These are phyloP conservation scores for Zoysia pacifica DNA, from an alignment of 176 grass and related monocot species.

Conservation along the genomic window DNA sequence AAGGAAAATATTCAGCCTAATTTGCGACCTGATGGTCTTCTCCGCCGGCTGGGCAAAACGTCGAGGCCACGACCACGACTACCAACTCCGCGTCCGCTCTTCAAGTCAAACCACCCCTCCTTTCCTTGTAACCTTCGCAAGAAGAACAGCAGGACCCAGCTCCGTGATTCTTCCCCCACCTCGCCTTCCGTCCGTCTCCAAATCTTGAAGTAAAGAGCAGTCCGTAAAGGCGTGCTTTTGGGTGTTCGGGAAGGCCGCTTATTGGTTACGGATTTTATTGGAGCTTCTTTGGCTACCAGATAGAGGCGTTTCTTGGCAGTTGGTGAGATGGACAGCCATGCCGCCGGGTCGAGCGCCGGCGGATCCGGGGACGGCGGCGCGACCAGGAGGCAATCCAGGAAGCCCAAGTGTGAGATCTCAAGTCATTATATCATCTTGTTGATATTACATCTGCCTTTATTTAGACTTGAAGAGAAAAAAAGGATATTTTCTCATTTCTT, in stretches of 20 bases:
- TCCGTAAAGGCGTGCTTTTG: neutral
- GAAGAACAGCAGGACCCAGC: slow-evolving; percentile 19
- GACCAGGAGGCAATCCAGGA: slow-evolving; percentile 54
- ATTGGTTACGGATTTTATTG: slow-evolving; percentile 12
- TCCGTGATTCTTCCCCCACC: neutral
- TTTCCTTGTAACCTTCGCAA: slow-evolving; percentile 54
- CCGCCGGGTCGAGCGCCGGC: slow-evolving; percentile 43
- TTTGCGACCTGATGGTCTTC: slow-evolving; percentile 11
- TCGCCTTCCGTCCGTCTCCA: neutral
- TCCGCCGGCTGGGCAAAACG: slow-evolving; percentile 46
- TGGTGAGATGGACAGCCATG: slow-evolving; percentile 39
- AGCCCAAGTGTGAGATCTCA: slow-evolving; percentile 66
- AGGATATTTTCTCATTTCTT: neutral
- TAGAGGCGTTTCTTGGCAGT: slow-evolving; percentile 41
- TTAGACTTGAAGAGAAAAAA: neutral
- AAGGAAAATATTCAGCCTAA: neutral
- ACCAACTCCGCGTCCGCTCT: neutral
- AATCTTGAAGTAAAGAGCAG: slow-evolving; percentile 17
- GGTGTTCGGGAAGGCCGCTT: neutral
- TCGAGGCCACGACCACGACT: slow-evolving; percentile 34
- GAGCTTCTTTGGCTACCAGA: neutral
- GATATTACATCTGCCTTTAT: neutral
- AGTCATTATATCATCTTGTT: neutral
- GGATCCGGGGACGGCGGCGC: slow-evolving; percentile 54
- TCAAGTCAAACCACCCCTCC: slow-evolving; percentile 36